phyloP scores from a whole-genome alignment of 345 rosid genomes.

The Anastatica hierochuntica region DNA sequence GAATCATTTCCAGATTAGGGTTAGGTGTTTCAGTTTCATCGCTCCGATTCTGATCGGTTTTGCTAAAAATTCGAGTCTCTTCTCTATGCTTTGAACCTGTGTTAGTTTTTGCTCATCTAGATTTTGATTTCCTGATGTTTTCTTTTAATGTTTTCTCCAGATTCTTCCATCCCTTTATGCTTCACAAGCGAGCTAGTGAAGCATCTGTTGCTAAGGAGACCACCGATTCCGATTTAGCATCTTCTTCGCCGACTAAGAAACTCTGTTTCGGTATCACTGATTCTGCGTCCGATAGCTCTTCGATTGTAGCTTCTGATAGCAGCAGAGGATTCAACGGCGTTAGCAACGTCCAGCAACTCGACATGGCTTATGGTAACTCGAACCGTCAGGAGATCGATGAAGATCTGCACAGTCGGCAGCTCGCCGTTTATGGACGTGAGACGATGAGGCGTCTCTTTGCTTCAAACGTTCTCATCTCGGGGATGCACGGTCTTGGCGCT shows the following conservation, averaged over 20 bases:
- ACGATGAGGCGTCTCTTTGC: conserved; percentile 96
- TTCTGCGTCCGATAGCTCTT: conserved; percentile 19
- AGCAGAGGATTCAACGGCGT: conserved; percentile 17
- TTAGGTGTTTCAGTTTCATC: conserved; percentile 23
- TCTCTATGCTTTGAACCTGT: background rate
- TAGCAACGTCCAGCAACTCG: conserved; percentile 20
- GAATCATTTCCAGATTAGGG: conserved; percentile 28
- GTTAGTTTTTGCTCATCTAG: background rate
- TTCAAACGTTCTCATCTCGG: conserved; percentile 76
- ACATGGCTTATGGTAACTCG: conserved; percentile 68
- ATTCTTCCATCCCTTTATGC: conserved; percentile 71
- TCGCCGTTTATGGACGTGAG: conserved; percentile 98
- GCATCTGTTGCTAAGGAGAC: conserved; percentile 42
- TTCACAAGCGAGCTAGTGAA: conserved; percentile 85
- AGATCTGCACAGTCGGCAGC: conserved; percentile 98
- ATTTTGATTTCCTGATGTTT: conserved; percentile 18
- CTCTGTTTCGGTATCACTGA: conserved; percentile 34
- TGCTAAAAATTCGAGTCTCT: background rate
- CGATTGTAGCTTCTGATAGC: conserved; percentile 10
- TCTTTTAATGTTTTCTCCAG: conserved; percentile 42
- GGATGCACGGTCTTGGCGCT: conserved; percentile 95
- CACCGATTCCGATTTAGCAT: conserved; percentile 23
- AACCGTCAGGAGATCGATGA: conserved; percentile 76
- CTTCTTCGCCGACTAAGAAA: conserved; percentile 47
- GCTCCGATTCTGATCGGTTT: conserved; percentile 18